phyloP scores from a whole-genome alignment of 2,329 filamentous ascomycete genomes.

The Exophiala bonariae region DNA sequence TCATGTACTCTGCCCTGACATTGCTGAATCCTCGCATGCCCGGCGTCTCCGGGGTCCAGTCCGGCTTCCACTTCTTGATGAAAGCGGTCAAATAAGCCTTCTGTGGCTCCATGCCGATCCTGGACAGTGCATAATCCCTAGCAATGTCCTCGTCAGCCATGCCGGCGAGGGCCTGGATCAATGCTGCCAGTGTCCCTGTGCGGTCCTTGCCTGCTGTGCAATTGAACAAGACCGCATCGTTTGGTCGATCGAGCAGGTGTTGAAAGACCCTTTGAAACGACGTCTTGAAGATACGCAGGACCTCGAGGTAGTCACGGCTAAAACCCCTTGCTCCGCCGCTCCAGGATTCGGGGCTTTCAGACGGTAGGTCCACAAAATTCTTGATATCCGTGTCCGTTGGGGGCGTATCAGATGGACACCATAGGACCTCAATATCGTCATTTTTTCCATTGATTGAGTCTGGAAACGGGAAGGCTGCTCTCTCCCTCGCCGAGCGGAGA shows the following conservation, averaged over 20 bases:
- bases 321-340: not conserved
- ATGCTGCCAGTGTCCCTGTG: conserved; percentile 67
- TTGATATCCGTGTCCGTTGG: conserved; percentile 2
- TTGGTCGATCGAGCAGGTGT: conserved; percentile 52
- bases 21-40: conserved; percentile 2
- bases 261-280: conserved; percentile 59
- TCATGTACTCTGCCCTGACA: conserved; percentile 4
- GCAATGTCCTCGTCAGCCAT: conserved; percentile 59
- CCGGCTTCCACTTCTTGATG: conserved; percentile 5
- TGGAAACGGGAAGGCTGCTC: conserved; percentile 46
- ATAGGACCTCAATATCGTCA: conserved; percentile 55
- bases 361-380: not conserved
- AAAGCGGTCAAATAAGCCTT: conserved; percentile 1
- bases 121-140: conserved; percentile 66
- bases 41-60: conserved; percentile 3
- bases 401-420: conserved; percentile 63
- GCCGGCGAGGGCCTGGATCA: conserved; percentile 64
- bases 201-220: conserved; percentile 77
- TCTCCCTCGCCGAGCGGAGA: conserved; percentile 58
- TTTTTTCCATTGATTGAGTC: conserved; percentile 45
- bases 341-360: not conserved
- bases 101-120: conserved; percentile 52
- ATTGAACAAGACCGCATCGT: conserved; percentile 62
- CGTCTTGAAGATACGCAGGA: conserved; percentile 62
- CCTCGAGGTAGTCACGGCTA: conserved; percentile 58